A percentile compares a stretch with the other conserved stretches of the same genome.
These are phyloP conservation scores for Zychaea mexicana DNA, from an alignment of 371 early-diverging fungal genomes.

Conservation along the genomic window DNA sequence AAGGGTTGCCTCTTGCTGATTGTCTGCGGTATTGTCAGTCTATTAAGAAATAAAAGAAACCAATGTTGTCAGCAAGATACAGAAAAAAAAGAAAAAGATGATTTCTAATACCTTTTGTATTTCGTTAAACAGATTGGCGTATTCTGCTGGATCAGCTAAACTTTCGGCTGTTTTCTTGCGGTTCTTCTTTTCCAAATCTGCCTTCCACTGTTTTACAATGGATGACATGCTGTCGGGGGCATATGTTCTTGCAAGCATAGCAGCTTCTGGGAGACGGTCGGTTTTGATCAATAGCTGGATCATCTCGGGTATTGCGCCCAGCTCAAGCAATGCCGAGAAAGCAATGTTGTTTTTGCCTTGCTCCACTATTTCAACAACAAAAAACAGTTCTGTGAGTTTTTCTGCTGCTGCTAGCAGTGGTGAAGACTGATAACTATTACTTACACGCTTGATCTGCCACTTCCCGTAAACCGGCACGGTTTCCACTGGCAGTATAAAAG, in stretches of 20 bases:
- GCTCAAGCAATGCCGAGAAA: constrained; percentile 78
- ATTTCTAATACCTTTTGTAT: constrained; percentile 19
- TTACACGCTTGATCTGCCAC: constrained; percentile 81
- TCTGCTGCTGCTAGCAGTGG: too few species aligned
- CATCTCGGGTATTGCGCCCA: constrained; percentile 76
- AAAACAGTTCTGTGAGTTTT: not conserved
- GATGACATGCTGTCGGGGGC: constrained; percentile 76
- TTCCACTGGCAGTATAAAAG: constrained; percentile 88
- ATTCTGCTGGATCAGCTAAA: constrained; percentile 83
- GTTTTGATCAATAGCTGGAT: constrained; percentile 84
- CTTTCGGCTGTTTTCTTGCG: constrained; percentile 88
- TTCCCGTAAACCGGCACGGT: constrained; percentile 70
- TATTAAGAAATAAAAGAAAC: not conserved
- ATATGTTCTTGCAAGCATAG: constrained; percentile 91
- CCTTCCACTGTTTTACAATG: constrained; percentile 83
- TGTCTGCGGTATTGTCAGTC: not conserved
- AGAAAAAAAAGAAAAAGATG: not conserved
- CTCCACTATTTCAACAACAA: constrained; percentile 35
- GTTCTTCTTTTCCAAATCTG: constrained; percentile 61
- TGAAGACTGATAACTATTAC: not conserved
- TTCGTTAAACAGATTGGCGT: constrained; percentile 88
- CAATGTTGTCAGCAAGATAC: too few species aligned
- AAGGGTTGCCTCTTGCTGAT: not conserved
- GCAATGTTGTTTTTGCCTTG: constrained; percentile 90
- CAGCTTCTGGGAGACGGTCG: constrained; percentile 95